Base-by-base conservation (phyloP, 1,284 basidiomycete species). In the Caloboletus firmus region DNA sequence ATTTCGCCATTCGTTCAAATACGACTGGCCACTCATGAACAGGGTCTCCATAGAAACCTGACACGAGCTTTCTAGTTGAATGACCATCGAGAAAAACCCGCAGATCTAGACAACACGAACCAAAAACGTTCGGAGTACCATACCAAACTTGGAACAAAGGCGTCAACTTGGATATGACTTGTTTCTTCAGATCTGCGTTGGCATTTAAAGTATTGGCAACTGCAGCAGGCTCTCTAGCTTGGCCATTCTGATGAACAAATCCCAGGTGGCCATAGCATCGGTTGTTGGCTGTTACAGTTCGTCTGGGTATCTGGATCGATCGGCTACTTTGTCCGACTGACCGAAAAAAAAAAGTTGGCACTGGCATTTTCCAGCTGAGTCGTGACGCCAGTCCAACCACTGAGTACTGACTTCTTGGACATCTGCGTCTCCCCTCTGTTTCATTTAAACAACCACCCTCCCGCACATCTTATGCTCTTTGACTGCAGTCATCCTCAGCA, bases 11-110 rank as follows among this genome's bases (percentile, higher is more conserved):
- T 35, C 11, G n/a, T 28, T 45, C 48, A 34, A 22, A 56, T 52
- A 24, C 22, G 28, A 32, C 32, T 24, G 10, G 6, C 17, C 12
- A 17, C 17, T 17, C 7, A 20, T 37, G 39, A 30, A 9, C 15
- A 40, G 15, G 34, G 45, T 67, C 43, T 49, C 63, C 58, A 69
- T 68, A 51, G 63, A 51, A 61, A 64, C 62, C 46, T 51, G 44
- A 24, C 17, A 42, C 30, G 17, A 45, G 18, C 31, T 26, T 57
- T 32, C 17, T 30, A 36, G 24, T 15, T 9, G 34, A 56, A 49
- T 22, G 22, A 34, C 17, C 32, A 41, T 26, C 10, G 24, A 20
- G 35, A 24, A 28, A 28, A 22, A 18, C 36, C 28, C 10, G 13
- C 4, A 34, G 3, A n/a, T n/a, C n/a, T n/a, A 36, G 17, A 63